These are phyloP conservation scores for Lentinula boryana DNA, from an alignment of 768 basidiomycete genomes.

Conservation along the genomic window DNA sequence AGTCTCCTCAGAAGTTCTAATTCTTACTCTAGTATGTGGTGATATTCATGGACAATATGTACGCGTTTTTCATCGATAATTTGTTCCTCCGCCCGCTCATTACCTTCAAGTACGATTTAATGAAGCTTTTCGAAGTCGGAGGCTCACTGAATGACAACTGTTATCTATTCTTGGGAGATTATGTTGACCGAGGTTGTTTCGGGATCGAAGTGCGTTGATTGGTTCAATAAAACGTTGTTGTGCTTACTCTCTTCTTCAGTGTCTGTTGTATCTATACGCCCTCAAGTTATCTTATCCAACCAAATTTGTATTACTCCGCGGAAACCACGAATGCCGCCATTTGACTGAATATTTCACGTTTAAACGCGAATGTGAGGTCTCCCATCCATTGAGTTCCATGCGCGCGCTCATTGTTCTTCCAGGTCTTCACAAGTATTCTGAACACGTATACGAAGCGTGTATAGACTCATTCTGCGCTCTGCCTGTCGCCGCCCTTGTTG, in stretches of 20 bases:
- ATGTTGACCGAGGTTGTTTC: conserved; percentile 95
- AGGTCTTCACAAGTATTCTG: conserved; percentile 91
- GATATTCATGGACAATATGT: conserved; percentile 99
- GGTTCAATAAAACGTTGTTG: background rate
- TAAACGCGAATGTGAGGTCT: conserved; percentile 78
- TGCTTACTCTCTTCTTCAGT: conserved; percentile 34
- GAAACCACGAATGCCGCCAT: conserved; percentile 97
- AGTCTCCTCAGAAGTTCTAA: background rate
- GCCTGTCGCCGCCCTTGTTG: conserved; percentile 88
- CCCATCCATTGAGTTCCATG: background rate
- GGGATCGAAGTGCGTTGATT: conserved; percentile 43
- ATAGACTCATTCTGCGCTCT: conserved; percentile 86
- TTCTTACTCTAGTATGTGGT: conserved; percentile 65
- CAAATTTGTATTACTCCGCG: conserved; percentile 78
- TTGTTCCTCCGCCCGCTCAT: background rate
- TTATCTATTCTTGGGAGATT: conserved; percentile 95
- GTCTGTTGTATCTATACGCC: conserved; percentile 87
- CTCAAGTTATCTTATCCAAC: conserved; percentile 89
- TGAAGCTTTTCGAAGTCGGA: conserved; percentile 97
- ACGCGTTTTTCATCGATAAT: conserved; percentile 14
- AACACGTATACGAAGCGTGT: conserved; percentile 85
- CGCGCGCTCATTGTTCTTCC: background rate
- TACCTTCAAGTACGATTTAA: conserved; percentile 77
- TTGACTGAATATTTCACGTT: conserved; percentile 98
- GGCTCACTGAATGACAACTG: conserved; percentile 76